Percentiles rank a stretch among this genome's conserved stretches.
These are phyloP conservation scores for Ogataea nitratoaversa DNA, from an alignment of 805 yeast species.

Conservation along the genomic window DNA sequence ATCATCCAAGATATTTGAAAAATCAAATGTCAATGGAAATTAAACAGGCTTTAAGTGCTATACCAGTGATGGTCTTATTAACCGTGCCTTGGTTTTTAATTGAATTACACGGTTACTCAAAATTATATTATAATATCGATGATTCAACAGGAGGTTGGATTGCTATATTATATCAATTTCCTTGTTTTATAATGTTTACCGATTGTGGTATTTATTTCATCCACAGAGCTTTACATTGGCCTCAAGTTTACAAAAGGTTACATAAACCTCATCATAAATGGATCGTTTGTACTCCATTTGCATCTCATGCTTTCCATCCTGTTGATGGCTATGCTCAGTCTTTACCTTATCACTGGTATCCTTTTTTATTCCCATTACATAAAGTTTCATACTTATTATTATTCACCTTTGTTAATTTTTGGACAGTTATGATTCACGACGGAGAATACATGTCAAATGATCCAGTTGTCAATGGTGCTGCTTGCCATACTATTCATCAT, in stretches of 20 bases:
- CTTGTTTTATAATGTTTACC: slow-evolving; percentile 83
- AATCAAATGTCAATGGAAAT: slow-evolving; percentile 89
- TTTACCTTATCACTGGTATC: slow-evolving; percentile 88
- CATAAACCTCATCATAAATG: slow-evolving; percentile 99
- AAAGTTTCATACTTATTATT: slow-evolving; percentile 76
- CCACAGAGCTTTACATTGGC: slow-evolving; percentile 94
- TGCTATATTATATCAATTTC: slow-evolving; percentile 63
- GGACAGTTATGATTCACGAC: slow-evolving; percentile 99
- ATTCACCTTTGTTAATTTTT: slow-evolving; percentile 89
- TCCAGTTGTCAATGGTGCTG: slow-evolving; percentile 94
- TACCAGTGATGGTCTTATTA: slow-evolving; percentile 82
- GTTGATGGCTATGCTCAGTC: slow-evolving; percentile 94
- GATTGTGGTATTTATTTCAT: slow-evolving; percentile 89
- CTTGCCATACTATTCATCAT: slow-evolving; percentile 97
- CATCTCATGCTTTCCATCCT: slow-evolving; percentile 98
- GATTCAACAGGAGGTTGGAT: slow-evolving; percentile 66
- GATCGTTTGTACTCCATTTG: slow-evolving; percentile 98
- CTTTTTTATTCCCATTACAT: slow-evolving; percentile 88
- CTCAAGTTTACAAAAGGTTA: slow-evolving; percentile 72
- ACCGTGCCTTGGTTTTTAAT: slow-evolving; percentile 88
- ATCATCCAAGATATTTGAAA: slow-evolving; percentile 93
- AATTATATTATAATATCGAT: slow-evolving; percentile 62
- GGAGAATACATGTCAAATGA: slow-evolving; percentile 93
- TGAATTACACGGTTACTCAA: slow-evolving; percentile 81
- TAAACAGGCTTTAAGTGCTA: slow-evolving; percentile 69